phyloP scores from a whole-genome alignment of 129 eudicot genomes.

The Chrysanthemum lavandulifolium region DNA sequence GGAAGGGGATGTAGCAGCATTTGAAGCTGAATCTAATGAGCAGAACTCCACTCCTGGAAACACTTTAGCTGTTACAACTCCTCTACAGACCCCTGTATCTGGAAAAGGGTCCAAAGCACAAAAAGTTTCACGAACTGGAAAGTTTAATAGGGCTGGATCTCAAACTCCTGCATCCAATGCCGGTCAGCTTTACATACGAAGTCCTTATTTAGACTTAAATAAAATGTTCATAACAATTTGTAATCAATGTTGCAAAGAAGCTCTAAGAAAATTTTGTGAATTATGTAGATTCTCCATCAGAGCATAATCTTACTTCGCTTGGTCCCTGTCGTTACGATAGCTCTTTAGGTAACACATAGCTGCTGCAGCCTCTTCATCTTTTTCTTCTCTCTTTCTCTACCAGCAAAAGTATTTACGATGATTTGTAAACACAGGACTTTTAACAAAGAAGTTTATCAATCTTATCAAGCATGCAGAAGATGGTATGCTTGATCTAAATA shows the following conservation, averaged over 20 bases:
- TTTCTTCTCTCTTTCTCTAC: constrained; percentile 7
- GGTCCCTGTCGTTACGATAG: constrained; percentile 99
- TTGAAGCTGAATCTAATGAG: constrained; percentile 50
- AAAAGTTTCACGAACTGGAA: constrained; percentile 61
- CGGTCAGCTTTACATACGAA: constrained; percentile 46
- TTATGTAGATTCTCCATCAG: constrained; percentile 85
- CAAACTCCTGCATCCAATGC: constrained; percentile 57
- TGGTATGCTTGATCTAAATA: constrained; percentile 94
- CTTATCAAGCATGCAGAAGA: constrained; percentile 94
- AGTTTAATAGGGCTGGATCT: constrained; percentile 58
- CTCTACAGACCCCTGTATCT: constrained; percentile 63
- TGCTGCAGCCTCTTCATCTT: neutral
- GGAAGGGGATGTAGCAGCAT: constrained; percentile 58
- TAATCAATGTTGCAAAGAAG: constrained; percentile 4
- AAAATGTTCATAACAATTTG: neutral
- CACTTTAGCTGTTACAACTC: constrained; percentile 41
- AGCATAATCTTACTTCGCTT: constrained; percentile 75
- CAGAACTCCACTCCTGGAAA: constrained; percentile 51
- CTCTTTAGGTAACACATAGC: constrained; percentile 63
- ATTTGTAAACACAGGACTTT: constrained; percentile 56
- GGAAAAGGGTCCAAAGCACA: constrained; percentile 56
- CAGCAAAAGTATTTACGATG: constrained; percentile 1
- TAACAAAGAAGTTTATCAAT: constrained; percentile 95
- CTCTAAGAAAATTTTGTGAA: neutral
- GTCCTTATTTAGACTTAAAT: neutral